A percentile compares a stretch with the other conserved stretches of the same genome.
These are phyloP conservation scores for Kluyveromyces nonfermentans DNA, from an alignment of 805 yeast species.

Conservation along the genomic window DNA sequence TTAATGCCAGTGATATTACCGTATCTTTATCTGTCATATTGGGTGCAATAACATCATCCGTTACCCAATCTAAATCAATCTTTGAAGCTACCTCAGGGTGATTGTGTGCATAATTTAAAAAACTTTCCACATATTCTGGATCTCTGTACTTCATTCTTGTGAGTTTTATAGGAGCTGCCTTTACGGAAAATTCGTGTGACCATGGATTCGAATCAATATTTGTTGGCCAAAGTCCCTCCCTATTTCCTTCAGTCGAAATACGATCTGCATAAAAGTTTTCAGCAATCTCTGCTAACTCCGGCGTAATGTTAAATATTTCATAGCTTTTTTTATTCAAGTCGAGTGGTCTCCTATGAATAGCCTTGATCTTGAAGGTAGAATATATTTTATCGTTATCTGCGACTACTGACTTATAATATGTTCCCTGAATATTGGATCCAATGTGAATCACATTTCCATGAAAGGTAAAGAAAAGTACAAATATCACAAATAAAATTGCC, in stretches of 20 bases:
- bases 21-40: conserved; percentile 69
- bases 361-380: conserved; percentile 12
- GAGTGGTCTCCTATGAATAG: conserved; percentile 9
- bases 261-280: conserved; percentile 6
- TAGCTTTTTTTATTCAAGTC: neutral
- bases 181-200: conserved; percentile 12
- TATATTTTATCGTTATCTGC: neutral
- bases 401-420: neutral
- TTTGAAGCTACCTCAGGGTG: conserved; percentile 21
- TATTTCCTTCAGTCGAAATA: conserved; percentile 2
- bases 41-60: conserved; percentile 50
- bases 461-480: neutral
- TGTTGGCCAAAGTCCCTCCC: conserved; percentile 18
- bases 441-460: neutral
- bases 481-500: neutral
- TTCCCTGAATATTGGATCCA: neutral
- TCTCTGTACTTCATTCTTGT: conserved; percentile 37
- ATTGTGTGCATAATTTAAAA: conserved; percentile 45
- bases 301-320: conserved; percentile 16
- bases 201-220: conserved; percentile 16
- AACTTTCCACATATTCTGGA: conserved; percentile 60
- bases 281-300: conserved; percentile 9
- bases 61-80: conserved; percentile 57
- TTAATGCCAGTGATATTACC: conserved; percentile 62
- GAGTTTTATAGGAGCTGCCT: conserved; percentile 10